Base-by-base conservation (phyloP, 2,329 filamentous ascomycete genomes). In the Dactylella cylindrospora region DNA sequence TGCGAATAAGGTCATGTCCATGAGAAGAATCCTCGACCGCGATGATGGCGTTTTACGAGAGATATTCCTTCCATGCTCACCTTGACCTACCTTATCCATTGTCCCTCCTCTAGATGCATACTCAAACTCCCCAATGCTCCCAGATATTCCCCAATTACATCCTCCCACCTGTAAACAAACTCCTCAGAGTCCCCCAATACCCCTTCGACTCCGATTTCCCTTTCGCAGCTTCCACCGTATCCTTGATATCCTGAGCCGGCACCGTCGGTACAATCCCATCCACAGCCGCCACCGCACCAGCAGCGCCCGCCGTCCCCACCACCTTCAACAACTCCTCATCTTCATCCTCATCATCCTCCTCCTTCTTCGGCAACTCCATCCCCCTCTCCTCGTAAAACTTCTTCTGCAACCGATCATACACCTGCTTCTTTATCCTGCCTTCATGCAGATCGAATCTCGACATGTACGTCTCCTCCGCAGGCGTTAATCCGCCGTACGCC, bases 401-500 rank as follows among this genome's bases (percentile, higher is more conserved):
- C 35, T 61, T 61, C 40, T 61, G 55, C 22, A 61, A 31, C 22
- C 53, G 52, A 47, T 53, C 35, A 38, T 53, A 61, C 13, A 61
- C 55, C 33, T 61, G 55, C 23, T 61, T 53, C 15, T 61, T 40
- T 20, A 61, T 22, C 35, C 41, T 38, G 7, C 55, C 55, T 13
- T 61, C 41, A 36, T 61, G 55, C 15, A 61, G 41, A 15, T 61
- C 55, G 29, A 35, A 61, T n/a, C 55, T 28, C 29, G 55, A 61
- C 47, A 61, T 62, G 45, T 66, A 59, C 36, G 67, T 67, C 35
- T 68, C 64, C 49, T 68, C 66, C 3, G 67, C 67, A 3, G 68
- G 66, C 8, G 68, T 68, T 25, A 68, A 45, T 17, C 67, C 68
- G 33, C 60, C 62, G 32, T 68, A 47, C 4, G 65, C 67, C 67